Conservation (phyloP, 1,284 basidiomycete genomes). For the Anthracocystis panici-leucophaei region DNA sequence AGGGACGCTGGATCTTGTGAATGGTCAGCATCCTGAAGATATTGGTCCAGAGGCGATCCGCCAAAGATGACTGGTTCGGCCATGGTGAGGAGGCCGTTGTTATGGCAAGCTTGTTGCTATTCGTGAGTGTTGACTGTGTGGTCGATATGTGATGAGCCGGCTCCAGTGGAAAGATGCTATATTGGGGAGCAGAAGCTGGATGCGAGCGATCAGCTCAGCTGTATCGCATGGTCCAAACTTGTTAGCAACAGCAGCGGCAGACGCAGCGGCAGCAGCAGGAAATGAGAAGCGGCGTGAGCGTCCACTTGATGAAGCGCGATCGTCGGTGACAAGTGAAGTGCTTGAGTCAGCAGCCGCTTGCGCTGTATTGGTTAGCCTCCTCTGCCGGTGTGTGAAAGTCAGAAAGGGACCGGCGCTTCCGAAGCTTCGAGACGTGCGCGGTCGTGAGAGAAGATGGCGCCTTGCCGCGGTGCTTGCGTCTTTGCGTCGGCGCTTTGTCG, state of each 20-base stretch:
- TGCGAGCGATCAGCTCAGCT: constrained; percentile 2
- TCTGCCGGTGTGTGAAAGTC: not conserved
- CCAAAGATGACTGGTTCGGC: constrained; percentile 54
- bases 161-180: not conserved
- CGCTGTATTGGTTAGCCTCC: not conserved
- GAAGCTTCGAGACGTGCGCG: not conserved
- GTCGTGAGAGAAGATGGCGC: too few species aligned
- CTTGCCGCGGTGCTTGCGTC: not conserved
- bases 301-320: not conserved
- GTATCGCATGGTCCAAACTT: not conserved
- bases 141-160: not conserved
- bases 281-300: constrained; percentile 1
- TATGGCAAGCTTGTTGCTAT: not conserved
- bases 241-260: not conserved
- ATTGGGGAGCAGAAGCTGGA: not conserved
- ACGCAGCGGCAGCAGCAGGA: not conserved
- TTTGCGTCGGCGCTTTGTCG: not conserved
- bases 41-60: constrained; percentile 50
- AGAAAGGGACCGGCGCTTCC: not conserved
- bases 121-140: not conserved
- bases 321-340: not conserved
- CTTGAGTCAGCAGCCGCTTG: not conserved
- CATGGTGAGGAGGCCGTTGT: constrained; percentile 24
- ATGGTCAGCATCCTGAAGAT: constrained; percentile 35
- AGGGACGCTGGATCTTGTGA: not conserved